Evolutionary conservation across 257 asterid genomes (phyloP).

Genomic region (Echites panduratus): DNA sequence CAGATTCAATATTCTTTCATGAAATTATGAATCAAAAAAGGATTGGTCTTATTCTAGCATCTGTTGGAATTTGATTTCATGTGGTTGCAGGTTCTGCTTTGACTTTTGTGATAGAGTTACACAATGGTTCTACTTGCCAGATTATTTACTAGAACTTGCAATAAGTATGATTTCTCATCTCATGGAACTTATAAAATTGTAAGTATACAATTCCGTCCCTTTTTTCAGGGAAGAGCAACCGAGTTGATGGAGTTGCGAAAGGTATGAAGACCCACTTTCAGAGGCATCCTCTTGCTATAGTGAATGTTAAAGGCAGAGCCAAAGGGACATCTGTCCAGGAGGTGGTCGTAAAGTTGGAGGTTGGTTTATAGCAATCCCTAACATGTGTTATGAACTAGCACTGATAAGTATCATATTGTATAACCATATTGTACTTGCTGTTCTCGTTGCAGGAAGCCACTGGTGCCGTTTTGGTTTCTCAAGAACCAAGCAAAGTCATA

Average conservation of each 20-base stretch:
- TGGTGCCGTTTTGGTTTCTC: slow-evolving; percentile 82
- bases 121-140: neutral
- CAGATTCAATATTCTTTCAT: neutral
- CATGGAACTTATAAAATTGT: neutral
- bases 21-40: neutral
- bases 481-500: slow-evolving; percentile 92
- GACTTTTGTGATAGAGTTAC: neutral
- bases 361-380: slow-evolving; percentile 18
- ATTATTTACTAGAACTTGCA: neutral
- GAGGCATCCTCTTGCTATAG: slow-evolving; percentile 84
- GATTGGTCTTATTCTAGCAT: neutral
- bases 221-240: slow-evolving; percentile 73
- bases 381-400: slow-evolving; percentile 1
- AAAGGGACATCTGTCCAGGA: slow-evolving; percentile 86
- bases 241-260: slow-evolving; percentile 60
- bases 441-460: slow-evolving; percentile 68
- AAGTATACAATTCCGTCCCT: neutral
- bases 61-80: neutral
- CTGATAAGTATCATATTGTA: neutral
- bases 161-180: neutral
- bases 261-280: slow-evolving; percentile 59
- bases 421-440: neutral
- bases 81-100: neutral
- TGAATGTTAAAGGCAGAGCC: slow-evolving; percentile 91
- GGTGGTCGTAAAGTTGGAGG: slow-evolving; percentile 82